These are phyloP conservation scores for Nelumbo lutea DNA, from an alignment of 164 flowering plant species.

Conservation along the genomic window DNA sequence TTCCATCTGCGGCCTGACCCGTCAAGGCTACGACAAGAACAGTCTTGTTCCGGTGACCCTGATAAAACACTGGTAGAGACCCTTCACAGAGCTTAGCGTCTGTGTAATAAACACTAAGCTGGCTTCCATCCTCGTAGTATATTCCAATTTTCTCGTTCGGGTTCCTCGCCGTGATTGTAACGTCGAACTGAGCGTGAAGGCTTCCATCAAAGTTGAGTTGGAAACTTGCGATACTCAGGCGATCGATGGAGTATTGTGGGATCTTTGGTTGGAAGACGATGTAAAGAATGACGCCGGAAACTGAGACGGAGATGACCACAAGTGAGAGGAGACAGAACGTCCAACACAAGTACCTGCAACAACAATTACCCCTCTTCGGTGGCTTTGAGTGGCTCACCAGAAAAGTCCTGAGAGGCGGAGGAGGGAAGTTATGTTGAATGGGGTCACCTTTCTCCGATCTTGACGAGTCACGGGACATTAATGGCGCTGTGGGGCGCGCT, in stretches of 20 bases:
- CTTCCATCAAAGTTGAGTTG: conserved; percentile 35
- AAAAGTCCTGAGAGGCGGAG: conserved; percentile 19
- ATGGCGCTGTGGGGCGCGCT: conserved; percentile 38
- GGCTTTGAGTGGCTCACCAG: conserved; percentile 38
- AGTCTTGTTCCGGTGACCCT: conserved; percentile 82
- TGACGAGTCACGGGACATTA: conserved; percentile 31
- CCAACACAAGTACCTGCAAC: conserved; percentile 62
- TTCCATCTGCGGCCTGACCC: conserved; percentile 46
- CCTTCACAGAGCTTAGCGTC: conserved; percentile 53
- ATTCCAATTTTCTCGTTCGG: conserved; percentile 88
- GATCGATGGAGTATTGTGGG: conserved; percentile 64
- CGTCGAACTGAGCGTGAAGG: conserved; percentile 54
- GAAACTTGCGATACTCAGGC: conserved; percentile 43
- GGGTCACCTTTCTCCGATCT: conserved; percentile 51
- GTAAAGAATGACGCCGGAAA: conserved; percentile 41
- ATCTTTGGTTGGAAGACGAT: conserved; percentile 66
- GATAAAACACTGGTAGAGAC: conserved; percentile 70
- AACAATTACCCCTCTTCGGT: conserved; percentile 43
- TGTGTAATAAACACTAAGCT: conserved; percentile 47
- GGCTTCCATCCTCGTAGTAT: conserved; percentile 67
- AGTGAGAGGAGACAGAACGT: conserved; percentile 40
- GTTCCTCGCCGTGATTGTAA: conserved; percentile 63
- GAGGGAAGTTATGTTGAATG: conserved; percentile 5
- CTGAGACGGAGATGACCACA: conserved; percentile 35
- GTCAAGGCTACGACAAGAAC: conserved; percentile 39